Conservation (phyloP, 306 rosid genomes). For the Myrica gale region DNA sequence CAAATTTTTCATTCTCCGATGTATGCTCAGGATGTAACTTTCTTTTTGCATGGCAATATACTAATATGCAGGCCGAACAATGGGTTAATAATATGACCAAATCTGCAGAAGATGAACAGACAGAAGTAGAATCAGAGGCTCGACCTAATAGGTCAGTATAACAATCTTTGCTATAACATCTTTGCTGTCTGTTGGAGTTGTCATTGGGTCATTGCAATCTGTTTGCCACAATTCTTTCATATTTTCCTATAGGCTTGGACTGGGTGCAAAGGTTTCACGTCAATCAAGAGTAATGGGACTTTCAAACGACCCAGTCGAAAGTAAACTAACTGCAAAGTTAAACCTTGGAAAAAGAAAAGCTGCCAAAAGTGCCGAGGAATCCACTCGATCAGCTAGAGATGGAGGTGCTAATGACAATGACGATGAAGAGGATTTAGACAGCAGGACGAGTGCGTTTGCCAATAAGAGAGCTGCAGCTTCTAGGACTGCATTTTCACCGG, state of each 20-base stretch:
- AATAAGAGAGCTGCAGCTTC: conserved; percentile 56
- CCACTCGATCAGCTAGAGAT: conserved; percentile 25
- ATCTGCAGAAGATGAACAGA: conserved; percentile 45
- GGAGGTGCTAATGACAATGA: conserved; percentile 37
- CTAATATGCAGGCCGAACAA: conserved; percentile 62
- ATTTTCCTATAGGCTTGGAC: conserved; percentile 63
- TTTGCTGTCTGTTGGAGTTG: background rate
- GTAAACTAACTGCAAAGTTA: conserved; percentile 59
- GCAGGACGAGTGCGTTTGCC: conserved; percentile 61
- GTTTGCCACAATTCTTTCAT: background rate
- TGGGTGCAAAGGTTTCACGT: conserved; percentile 73
- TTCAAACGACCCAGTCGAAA: conserved; percentile 65
- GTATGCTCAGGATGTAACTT: background rate
- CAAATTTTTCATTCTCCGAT: background rate
- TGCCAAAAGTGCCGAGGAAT: conserved; percentile 48
- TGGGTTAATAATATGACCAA: conserved; percentile 73
- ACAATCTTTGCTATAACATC: conserved; percentile 4
- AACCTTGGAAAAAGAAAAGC: conserved; percentile 51
- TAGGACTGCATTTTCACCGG: conserved; percentile 14
- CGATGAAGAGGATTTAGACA: conserved; percentile 46
- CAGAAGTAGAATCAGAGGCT: conserved; percentile 34
- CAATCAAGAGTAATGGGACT: conserved; percentile 47
- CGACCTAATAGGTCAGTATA: conserved; percentile 60
- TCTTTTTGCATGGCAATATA: conserved; percentile 3
- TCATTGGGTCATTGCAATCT: background rate